Evolutionary conservation across 1,139 yeast genomes (phyloP).

Genomic region (Hansenula sp.): DNA sequence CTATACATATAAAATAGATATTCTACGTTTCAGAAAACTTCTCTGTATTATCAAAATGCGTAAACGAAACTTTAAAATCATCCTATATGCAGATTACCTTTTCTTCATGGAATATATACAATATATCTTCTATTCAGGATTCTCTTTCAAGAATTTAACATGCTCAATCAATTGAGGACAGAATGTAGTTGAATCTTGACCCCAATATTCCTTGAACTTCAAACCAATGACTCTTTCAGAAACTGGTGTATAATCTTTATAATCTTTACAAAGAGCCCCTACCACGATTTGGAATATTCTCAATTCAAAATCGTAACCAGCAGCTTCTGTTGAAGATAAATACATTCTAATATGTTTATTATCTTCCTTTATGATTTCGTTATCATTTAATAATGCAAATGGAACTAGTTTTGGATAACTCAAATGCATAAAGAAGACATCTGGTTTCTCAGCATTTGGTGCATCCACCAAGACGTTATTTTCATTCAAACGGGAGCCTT

Average conservation of each 20-base stretch:
- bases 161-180: slow-evolving; percentile 28
- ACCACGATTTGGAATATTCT: slow-evolving; percentile 32
- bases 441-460: slow-evolving; percentile 21
- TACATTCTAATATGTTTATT: slow-evolving; percentile 28
- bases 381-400: slow-evolving; percentile 39
- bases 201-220: slow-evolving; percentile 23
- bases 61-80: no score
- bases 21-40: no score
- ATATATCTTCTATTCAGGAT: slow-evolving; percentile 15
- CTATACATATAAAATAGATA: neutral
- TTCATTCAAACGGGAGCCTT: slow-evolving; percentile 19
- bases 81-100: no score
- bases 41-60: no score
- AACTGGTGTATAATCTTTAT: slow-evolving; percentile 17
- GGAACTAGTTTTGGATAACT: slow-evolving; percentile 66
- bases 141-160: slow-evolving; percentile 25
- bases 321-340: slow-evolving; percentile 15
- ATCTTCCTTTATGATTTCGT: slow-evolving; percentile 38
- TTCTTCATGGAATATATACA: neutral
- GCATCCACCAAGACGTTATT: slow-evolving; percentile 15
- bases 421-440: slow-evolving; percentile 49
- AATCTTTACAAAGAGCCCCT: slow-evolving; percentile 29
- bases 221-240: slow-evolving; percentile 24
- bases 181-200: slow-evolving; percentile 20
- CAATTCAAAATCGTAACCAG: slow-evolving; percentile 32